A percentile compares a stretch with the other conserved stretches of the same genome.
Conservation (phyloP, 768 basidiomycete genomes). For the Tricholoma terreum region DNA sequence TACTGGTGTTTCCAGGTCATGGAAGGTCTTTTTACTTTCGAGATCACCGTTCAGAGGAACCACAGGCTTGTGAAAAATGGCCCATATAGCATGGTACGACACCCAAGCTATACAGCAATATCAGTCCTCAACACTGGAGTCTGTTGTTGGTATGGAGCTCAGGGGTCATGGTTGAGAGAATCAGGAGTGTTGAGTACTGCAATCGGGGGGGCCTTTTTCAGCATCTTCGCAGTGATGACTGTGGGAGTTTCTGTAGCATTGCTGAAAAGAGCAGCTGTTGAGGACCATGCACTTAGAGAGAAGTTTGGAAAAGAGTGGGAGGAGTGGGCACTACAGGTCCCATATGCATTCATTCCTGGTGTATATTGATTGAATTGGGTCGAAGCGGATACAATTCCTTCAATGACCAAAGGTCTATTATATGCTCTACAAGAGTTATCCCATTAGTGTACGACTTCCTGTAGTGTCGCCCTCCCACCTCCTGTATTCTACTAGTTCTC, state of each 20-base stretch:
- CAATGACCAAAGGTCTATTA: too few relatives aligned
- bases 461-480: too few relatives aligned
- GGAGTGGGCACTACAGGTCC: conserved; percentile 10
- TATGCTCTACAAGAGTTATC: too few relatives aligned
- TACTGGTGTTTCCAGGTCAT: conserved; percentile 33
- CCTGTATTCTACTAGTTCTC: too few relatives aligned
- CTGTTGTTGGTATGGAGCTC: conserved; percentile 1
- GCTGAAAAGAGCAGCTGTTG: conserved; percentile 4
- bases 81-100: conserved; percentile 9
- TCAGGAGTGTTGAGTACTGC: background rate
- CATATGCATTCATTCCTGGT: conserved; percentile 10
- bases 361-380: conserved; percentile 6
- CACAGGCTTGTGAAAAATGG: conserved; percentile 7
- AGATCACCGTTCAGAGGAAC: background rate
- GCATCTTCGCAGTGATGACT: background rate
- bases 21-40: conserved; percentile 26
- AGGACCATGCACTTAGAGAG: conserved; percentile 11
- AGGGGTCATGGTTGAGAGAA: conserved; percentile 12
- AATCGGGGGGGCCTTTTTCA: background rate
- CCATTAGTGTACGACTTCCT: too few relatives aligned
- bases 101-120: conserved; percentile 7
- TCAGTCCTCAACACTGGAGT: background rate
- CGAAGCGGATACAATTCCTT: too few relatives aligned
- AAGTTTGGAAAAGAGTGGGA: conserved; percentile 15
- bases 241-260: background rate